Evolutionary conservation across 2,329 filamentous ascomycete genomes (phyloP).

Genomic region (Byssoonygena ceratinophila): DNA sequence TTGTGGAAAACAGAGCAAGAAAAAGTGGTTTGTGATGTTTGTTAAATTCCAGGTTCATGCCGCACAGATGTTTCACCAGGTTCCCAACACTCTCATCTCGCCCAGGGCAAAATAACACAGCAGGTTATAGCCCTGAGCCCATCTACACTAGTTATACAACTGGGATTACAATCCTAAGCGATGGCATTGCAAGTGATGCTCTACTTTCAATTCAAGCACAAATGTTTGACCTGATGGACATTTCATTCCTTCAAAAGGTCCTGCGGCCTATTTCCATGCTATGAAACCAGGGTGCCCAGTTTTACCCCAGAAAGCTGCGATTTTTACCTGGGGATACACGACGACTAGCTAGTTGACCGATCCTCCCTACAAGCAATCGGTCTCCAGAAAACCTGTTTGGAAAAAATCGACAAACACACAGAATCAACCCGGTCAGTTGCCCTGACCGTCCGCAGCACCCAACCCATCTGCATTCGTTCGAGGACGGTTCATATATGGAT

Average conservation of each 20-base stretch:
- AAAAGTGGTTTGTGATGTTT: neutral
- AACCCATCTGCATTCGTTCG: no score
- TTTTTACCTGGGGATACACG: neutral
- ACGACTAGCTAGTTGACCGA: neutral
- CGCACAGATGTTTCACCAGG: conserved; percentile 8
- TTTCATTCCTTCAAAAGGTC: no score
- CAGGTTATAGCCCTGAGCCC: neutral
- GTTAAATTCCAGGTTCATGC: conserved; percentile 1
- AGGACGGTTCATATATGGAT: no score
- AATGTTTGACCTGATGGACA: no score
- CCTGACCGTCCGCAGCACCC: no score
- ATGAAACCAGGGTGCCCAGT: neutral
- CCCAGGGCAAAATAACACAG: neutral
- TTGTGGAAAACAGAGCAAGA: neutral
- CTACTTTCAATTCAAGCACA: neutral
- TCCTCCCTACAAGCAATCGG: no score
- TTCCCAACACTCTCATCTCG: neutral
- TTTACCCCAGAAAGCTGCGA: neutral
- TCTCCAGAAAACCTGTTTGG: no score
- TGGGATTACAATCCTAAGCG: neutral
- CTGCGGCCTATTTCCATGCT: no score
- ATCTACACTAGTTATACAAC: neutral
- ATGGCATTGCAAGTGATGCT: neutral
- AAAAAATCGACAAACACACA: no score
- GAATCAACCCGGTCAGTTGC: no score